A percentile compares a stretch with the other conserved stretches of the same genome.
Evolutionary conservation across 352 stramenopile genomes (phyloP).

Genomic region (Elongisporangium anandrum): DNA sequence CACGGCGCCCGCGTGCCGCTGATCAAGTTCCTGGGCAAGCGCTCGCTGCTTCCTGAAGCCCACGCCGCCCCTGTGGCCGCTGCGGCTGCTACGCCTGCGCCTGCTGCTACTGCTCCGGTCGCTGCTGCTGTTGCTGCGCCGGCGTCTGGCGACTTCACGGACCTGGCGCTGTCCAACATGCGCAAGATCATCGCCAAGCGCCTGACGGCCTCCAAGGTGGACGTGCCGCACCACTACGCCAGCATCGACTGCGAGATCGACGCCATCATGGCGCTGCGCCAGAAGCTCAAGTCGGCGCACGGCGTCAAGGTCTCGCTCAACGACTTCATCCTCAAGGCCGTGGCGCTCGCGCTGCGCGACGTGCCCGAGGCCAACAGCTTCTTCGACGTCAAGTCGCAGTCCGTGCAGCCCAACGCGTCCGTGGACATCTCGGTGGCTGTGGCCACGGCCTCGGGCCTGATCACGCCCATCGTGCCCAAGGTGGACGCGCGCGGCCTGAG

Average conservation of each 20-base stretch:
- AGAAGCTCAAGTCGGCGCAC: slow-evolving; percentile 90
- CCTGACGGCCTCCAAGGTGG: slow-evolving; percentile 95
- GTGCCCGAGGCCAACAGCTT: slow-evolving; percentile 92
- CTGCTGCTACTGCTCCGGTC: slow-evolving; percentile 8
- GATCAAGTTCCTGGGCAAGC: slow-evolving; percentile 87
- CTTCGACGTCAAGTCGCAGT: slow-evolving; percentile 55
- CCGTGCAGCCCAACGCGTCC: slow-evolving; percentile 78
- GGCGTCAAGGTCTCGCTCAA: slow-evolving; percentile 98
- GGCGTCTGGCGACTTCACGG: slow-evolving; percentile 54
- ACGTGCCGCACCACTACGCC: slow-evolving; percentile 96
- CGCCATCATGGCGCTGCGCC: slow-evolving; percentile 86
- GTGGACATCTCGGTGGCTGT: slow-evolving; percentile 99
- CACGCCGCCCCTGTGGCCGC: slow-evolving; percentile 1
- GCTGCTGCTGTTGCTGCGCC: slow-evolving; percentile 3
- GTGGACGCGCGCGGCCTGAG: slow-evolving; percentile 93
- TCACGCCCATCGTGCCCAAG: slow-evolving; percentile 97
- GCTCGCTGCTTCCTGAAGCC: slow-evolving; percentile 47
- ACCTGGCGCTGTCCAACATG: slow-evolving; percentile 94
- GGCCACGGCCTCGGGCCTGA: slow-evolving; percentile 95
- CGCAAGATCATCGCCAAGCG: slow-evolving; percentile 98
- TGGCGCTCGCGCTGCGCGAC: slow-evolving; percentile 95
- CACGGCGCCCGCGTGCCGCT: slow-evolving; percentile 43
- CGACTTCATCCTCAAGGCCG: slow-evolving; percentile 98
- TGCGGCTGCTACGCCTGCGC: slow-evolving; percentile 7
- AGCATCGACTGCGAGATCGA: slow-evolving; percentile 96